Evolutionary conservation across 805 yeast genomes (phyloP).

Genomic region (Candida methanosorbosa): DNA sequence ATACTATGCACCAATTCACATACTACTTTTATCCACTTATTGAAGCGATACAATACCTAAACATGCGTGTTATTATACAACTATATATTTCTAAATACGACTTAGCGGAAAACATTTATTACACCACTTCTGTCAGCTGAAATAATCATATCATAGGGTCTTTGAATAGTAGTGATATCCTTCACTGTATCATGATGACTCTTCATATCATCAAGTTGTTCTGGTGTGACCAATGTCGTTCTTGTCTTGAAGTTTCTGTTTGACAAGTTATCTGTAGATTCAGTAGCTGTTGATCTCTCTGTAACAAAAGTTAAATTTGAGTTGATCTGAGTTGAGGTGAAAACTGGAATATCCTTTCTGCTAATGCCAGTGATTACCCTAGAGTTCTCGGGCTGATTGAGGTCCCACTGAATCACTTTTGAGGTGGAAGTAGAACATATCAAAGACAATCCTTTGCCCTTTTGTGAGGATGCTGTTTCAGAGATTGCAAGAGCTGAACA

Average conservation of each 20-base stretch:
- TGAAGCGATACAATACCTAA: too few species aligned
- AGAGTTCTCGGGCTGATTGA: constrained; percentile 23
- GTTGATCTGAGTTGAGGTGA: constrained; percentile 26
- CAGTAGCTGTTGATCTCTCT: constrained; percentile 21
- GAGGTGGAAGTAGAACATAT: constrained; percentile 10
- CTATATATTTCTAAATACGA: too few species aligned
- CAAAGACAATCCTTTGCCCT: constrained; percentile 3
- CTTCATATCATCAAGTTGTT: constrained; percentile 33
- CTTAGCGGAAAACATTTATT: constrained; percentile 46
- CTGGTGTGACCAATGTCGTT: constrained; percentile 13
- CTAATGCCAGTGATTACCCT: constrained; percentile 16
- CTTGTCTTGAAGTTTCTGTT: constrained; percentile 15
- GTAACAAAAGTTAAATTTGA: constrained; percentile 31
- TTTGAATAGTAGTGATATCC: constrained; percentile 34
- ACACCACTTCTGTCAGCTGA: constrained; percentile 62
- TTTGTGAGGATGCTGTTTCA: constrained; percentile 3
- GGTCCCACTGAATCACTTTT: constrained; percentile 30
- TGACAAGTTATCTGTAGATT: not conserved
- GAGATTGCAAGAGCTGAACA: constrained; percentile 13
- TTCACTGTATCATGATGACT: constrained; percentile 45
- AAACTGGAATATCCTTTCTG: constrained; percentile 5
- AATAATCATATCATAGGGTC: constrained; percentile 53
- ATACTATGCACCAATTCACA: too few species aligned
- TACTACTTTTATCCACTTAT: too few species aligned
- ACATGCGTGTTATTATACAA: too few species aligned